Conservation (phyloP, 169 alveolate genomes). For the Plasmodium fragile region DNA sequence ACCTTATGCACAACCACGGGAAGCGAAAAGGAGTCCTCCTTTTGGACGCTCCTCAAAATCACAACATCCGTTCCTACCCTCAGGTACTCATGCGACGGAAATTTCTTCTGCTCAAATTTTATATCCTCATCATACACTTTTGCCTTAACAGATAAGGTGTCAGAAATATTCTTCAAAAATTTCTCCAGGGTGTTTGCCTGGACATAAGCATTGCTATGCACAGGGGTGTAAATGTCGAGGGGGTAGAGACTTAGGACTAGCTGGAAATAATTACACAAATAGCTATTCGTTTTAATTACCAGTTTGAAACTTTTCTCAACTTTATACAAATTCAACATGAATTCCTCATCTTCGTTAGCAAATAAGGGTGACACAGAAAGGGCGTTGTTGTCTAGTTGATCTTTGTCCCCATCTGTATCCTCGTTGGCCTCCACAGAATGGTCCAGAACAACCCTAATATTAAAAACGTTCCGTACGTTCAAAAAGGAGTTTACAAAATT, state of each 20-base stretch:
- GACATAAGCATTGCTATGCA: background rate
- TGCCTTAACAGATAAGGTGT: conserved; percentile 32
- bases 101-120: conserved; percentile 24
- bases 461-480: conserved; percentile 15
- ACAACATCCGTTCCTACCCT: background rate
- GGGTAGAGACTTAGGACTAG: conserved; percentile 30
- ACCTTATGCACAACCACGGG: conserved; percentile 40
- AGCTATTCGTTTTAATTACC: conserved; percentile 31
- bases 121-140: conserved; percentile 37
- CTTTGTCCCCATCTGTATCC: background rate
- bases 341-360: conserved; percentile 34
- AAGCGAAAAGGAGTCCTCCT: conserved; percentile 15
- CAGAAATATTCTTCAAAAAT: conserved; percentile 11
- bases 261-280: conserved; percentile 18
- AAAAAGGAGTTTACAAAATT: conserved; percentile 16
- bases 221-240: conserved; percentile 2
- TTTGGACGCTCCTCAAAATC: background rate
- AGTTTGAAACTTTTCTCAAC: conserved; percentile 32
- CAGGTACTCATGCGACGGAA: background rate
- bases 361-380: background rate
- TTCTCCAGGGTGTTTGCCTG: background rate
- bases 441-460: background rate
- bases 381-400: background rate
- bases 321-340: conserved; percentile 22
- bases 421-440: background rate